Evolutionary conservation across 345 rosid genomes (phyloP).

Genomic region (Brassica cretica): DNA sequence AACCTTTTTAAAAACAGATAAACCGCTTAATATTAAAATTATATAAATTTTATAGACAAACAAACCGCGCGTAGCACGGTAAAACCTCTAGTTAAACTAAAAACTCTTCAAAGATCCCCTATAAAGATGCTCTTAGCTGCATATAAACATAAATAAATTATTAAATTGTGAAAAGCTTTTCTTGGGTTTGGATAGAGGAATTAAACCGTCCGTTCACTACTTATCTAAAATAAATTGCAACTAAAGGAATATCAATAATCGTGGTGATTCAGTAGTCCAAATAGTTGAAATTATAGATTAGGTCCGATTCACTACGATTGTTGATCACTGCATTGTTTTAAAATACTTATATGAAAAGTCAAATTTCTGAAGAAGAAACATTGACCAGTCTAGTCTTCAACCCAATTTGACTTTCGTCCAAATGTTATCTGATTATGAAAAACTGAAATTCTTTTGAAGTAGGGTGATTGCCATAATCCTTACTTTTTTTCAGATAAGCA

Average conservation of each 20-base stretch:
- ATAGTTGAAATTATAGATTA: neutral
- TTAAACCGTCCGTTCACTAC: neutral
- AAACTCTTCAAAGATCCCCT: no score
- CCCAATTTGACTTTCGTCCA: neutral
- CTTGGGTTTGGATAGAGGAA: neutral
- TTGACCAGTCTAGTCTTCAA: neutral
- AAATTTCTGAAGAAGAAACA: neutral
- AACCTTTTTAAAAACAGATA: no score
- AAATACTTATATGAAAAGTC: neutral
- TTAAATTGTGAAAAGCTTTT: neutral
- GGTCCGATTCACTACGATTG: neutral
- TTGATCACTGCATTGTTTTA: neutral
- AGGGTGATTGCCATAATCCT: neutral
- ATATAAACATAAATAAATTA: neutral
- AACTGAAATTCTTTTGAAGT: neutral
- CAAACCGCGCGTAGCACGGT: no score
- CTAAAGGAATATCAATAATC: neutral
- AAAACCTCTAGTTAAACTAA: no score
- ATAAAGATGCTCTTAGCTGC: neutral
- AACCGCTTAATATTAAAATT: no score
- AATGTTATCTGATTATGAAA: neutral
- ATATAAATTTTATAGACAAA: no score
- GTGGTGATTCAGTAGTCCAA: neutral
- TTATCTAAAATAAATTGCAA: neutral
- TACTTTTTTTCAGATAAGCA: neutral